phyloP scores from a whole-genome alignment of 805 yeast species.

The Sugiyamaella boreocaroliniensis region DNA sequence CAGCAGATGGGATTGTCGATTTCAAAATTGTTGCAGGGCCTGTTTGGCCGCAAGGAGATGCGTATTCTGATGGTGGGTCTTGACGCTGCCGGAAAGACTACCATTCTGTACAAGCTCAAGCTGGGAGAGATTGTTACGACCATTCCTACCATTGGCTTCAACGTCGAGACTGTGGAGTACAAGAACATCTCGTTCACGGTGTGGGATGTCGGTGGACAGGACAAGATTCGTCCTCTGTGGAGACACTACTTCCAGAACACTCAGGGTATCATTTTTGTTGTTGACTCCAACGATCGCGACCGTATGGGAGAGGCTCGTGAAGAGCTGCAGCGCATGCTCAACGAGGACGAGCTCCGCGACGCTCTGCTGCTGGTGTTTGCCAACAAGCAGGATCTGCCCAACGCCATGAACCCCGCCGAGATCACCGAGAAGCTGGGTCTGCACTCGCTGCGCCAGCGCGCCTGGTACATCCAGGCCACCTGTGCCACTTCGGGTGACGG shows the following conservation, averaged over 20 bases:
- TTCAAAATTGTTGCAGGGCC: constrained; percentile 90
- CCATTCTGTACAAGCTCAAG: constrained; percentile 89
- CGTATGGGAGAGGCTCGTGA: constrained; percentile 98
- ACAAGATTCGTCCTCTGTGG: constrained; percentile 97
- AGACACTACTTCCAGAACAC: constrained; percentile 98
- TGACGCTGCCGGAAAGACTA: constrained; percentile 98
- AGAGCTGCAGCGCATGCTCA: constrained; percentile 95
- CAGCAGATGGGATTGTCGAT: constrained; percentile 83
- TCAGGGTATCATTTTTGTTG: constrained; percentile 96
- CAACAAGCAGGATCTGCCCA: constrained; percentile 97
- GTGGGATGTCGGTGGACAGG: constrained; percentile 99
- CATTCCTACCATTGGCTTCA: constrained; percentile 95
- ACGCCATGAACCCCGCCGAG: constrained; percentile 98
- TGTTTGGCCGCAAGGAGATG: constrained; percentile 96
- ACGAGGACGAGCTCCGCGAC: constrained; percentile 96
- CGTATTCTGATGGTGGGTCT: constrained; percentile 97
- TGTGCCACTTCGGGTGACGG: constrained; percentile 99
- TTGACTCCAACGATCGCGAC: constrained; percentile 96
- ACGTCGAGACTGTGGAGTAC: constrained; percentile 95
- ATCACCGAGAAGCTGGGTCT: constrained; percentile 94
- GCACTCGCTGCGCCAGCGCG: constrained; percentile 96
- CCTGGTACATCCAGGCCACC: constrained; percentile 98
- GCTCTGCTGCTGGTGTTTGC: constrained; percentile 94
- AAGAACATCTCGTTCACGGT: constrained; percentile 94
- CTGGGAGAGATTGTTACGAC: constrained; percentile 95